A percentile compares a stretch with the other conserved stretches of the same genome.
phyloP scores from a whole-genome alignment of 2,329 filamentous ascomycete genomes.

The Exophiala phaeomuriformis region DNA sequence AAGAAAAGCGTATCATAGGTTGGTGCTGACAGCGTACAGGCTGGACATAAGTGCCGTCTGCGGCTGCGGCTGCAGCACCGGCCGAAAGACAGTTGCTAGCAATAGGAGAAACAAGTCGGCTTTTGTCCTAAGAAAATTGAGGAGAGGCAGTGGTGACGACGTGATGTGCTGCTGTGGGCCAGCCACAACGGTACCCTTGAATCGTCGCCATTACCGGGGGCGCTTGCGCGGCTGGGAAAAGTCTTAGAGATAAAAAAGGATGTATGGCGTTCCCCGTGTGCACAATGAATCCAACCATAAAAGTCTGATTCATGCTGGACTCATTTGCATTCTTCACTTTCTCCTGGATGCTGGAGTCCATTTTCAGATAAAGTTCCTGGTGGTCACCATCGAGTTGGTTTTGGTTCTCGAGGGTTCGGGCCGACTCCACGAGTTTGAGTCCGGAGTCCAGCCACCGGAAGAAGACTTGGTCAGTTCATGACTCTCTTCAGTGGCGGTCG shows the following conservation, averaged over 20 bases:
- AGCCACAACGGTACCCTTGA: not conserved
- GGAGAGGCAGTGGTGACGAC: not conserved
- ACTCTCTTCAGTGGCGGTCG: slow-evolving; percentile 11
- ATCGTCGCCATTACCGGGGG: not conserved
- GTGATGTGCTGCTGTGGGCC: not conserved
- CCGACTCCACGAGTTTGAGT: slow-evolving; percentile 7
- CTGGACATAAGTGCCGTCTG: no score
- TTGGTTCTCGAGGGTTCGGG: slow-evolving; percentile 10
- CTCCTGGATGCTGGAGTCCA: not conserved
- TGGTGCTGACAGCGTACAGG: no score
- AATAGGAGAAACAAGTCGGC: not conserved
- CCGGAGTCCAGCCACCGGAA: slow-evolving; percentile 11
- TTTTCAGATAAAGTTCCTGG: slow-evolving; percentile 20
- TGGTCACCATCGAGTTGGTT: slow-evolving; percentile 9
- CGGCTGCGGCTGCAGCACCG: no score
- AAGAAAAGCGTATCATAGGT: no score
- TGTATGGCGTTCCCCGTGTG: no score
- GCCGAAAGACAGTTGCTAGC: no score
- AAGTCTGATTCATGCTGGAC: no score
- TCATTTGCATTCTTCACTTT: not conserved
- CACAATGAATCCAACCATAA: no score
- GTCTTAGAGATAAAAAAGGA: not conserved
- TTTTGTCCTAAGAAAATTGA: not conserved
- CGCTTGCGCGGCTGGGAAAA: not conserved
- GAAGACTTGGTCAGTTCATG: slow-evolving; percentile 19